phyloP scores from a whole-genome alignment of 345 rosid species.

The Raphanus raphanistrum region DNA sequence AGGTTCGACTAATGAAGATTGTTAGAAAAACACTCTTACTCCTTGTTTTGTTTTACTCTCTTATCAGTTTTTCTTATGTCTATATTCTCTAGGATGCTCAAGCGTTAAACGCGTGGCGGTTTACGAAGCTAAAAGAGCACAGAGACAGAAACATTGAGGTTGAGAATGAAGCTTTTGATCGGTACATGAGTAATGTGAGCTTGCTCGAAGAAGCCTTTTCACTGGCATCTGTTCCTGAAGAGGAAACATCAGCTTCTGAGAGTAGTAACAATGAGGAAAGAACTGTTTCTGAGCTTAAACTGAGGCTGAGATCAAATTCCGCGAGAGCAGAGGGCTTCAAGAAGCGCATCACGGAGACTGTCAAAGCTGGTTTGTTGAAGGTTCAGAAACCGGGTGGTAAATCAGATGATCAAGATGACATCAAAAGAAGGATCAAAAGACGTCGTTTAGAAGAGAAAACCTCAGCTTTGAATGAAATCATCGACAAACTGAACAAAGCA shows the following conservation, averaged over 20 bases:
- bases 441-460: slow-evolving; percentile 50
- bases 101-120: slow-evolving; percentile 89
- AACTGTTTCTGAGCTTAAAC: slow-evolving; percentile 44
- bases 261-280: slow-evolving; percentile 35
- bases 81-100: slow-evolving; percentile 71
- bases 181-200: slow-evolving; percentile 69
- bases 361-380: slow-evolving; percentile 65
- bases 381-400: slow-evolving; percentile 42
- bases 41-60: slow-evolving; percentile 2
- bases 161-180: slow-evolving; percentile 85
- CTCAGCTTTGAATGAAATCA: slow-evolving; percentile 55
- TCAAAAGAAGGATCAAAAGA: slow-evolving; percentile 39
- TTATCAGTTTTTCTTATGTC: not conserved
- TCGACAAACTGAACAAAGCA: slow-evolving; percentile 76
- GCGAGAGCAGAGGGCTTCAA: slow-evolving; percentile 54
- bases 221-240: slow-evolving; percentile 46
- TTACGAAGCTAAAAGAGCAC: slow-evolving; percentile 75
- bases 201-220: slow-evolving; percentile 79
- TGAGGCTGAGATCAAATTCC: slow-evolving; percentile 52
- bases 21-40: not conserved
- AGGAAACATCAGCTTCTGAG: slow-evolving; percentile 40
- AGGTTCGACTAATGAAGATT: slow-evolving; percentile 45
- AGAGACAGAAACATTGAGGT: slow-evolving; percentile 67
- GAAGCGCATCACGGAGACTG: slow-evolving; percentile 51
- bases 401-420: slow-evolving; percentile 41